phyloP scores from a whole-genome alignment of 331 rosid species.

The Malus hybrid region DNA sequence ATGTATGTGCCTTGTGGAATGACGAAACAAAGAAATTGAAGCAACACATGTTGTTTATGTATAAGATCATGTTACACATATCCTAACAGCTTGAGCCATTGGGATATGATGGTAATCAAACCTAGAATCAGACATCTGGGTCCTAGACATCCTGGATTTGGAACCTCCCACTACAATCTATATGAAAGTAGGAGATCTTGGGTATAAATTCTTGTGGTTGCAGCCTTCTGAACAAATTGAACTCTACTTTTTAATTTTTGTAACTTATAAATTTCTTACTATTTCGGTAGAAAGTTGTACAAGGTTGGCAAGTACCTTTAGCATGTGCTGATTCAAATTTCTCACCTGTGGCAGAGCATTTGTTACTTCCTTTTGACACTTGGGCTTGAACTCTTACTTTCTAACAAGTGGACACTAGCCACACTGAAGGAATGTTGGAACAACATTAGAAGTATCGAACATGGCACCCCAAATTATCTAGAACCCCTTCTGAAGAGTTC shows the following conservation, averaged over 20 bases:
- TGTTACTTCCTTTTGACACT: conserved; percentile 71
- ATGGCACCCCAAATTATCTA: conserved; percentile 31
- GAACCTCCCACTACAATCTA: neutral
- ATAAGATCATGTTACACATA: neutral
- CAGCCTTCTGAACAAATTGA: neutral
- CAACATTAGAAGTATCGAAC: conserved; percentile 21
- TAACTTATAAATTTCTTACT: too few relatives aligned
- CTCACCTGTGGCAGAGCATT: conserved; percentile 45
- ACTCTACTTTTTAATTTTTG: neutral
- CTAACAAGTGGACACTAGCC: conserved; percentile 40
- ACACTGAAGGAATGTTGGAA: conserved; percentile 52
- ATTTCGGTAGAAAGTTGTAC: too few relatives aligned
- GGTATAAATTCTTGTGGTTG: neutral
- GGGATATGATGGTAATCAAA: neutral
- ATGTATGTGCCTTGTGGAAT: too few relatives aligned
- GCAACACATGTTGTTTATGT: neutral
- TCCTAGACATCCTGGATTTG: neutral
- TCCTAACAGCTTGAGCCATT: neutral
- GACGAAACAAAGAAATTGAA: neutral
- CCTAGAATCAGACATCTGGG: neutral
- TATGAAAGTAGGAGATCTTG: neutral
- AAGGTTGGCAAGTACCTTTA: neutral
- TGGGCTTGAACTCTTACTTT: conserved; percentile 65
- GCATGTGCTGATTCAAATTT: conserved; percentile 16
- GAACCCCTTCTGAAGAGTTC: conserved; percentile 65